Evolutionary conservation across 345 rosid genomes (phyloP).

Genomic region (Leavenworthia alabamica): DNA sequence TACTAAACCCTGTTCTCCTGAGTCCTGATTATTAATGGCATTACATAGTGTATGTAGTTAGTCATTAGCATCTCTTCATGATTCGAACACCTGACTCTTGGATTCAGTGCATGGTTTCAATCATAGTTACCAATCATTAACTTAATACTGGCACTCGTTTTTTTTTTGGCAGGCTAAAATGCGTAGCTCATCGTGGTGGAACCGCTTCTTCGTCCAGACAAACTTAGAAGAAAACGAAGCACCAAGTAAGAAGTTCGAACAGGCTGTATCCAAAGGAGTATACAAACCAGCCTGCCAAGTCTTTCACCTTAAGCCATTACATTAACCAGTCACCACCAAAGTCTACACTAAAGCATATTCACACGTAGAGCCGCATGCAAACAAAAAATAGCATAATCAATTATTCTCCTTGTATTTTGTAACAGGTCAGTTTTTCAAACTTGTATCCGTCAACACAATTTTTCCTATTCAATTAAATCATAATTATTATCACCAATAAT

Average conservation of each 20-base stretch:
- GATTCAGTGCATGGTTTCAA: not conserved
- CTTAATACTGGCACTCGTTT: not conserved
- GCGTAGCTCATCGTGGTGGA: conserved; percentile 76
- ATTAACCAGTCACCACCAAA: conserved; percentile 27
- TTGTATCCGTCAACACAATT: conserved; percentile 32
- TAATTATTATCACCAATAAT: conserved; percentile 57
- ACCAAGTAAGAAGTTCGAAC: conserved; percentile 55
- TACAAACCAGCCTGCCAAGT: conserved; percentile 77
- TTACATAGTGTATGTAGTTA: not conserved
- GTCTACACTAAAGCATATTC: conserved; percentile 24
- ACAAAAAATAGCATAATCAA: conserved; percentile 17
- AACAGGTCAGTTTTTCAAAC: conserved; percentile 22
- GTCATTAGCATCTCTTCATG: conserved; percentile 7
- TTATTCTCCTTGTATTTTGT: conserved; percentile 30
- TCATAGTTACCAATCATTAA: not conserved
- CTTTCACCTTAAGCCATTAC: conserved; percentile 77
- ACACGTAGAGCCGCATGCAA: conserved; percentile 26
- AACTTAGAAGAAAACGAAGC: conserved; percentile 60
- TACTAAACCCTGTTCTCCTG: not conserved
- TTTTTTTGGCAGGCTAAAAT: conserved; percentile 46
- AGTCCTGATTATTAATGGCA: not conserved
- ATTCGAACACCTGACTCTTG: not conserved
- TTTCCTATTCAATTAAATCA: conserved; percentile 25
- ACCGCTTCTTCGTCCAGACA: conserved; percentile 52
- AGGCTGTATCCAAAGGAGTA: conserved; percentile 52